Base-by-base conservation (phyloP, 208 protist genomes). In the Paratrypanosoma confusum region DNA sequence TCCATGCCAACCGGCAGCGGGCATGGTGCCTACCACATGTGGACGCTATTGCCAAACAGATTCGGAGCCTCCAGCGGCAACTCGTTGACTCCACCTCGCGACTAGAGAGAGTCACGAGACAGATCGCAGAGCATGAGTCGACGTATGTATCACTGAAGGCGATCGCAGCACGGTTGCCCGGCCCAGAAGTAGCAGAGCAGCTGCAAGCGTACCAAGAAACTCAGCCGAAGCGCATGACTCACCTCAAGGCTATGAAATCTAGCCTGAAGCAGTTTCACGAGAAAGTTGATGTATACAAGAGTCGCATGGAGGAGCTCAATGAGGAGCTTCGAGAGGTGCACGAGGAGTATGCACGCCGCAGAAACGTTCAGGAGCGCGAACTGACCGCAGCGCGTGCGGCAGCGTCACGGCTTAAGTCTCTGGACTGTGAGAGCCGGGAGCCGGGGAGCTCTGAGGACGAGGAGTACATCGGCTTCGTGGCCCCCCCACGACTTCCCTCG, bases 111-210 rank as follows among this genome's bases (percentile, higher is more conserved):
- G 96, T 95, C 58, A 90, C 98, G 56, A 33, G 81, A 25, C 46
- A 82, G 2, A 96, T 98, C 45, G 57, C 78, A 25, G 54, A 86
- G 31, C 76, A 87, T 56, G 93, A 97, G 59, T 81, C 94, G 56
- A 38, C 73, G 24, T 97, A 97, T 57, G 59, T 93, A 41, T 88
- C 96, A 59, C 71, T 93, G 34, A 97, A 97, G 76, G 73, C 85
- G 17, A 68, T 90, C 25, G 72, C 97, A 17, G 80, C 87, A 14
- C 60, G 93, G 25, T 92, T 97, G 64, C 95, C 95, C 2, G 93
- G 93, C 13, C 93, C 93, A 2, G 93, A 98, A 62, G 87, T 89
- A n/a, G 86, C 93, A 16, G 90, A 97, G 69, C 90, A 98, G 75
- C 81, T 98, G 3, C 78, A 67, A 29, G 61, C 93, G 41, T 96